Base-by-base conservation (phyloP, 148 eudicot genomes). In the Gaultheria prostrata region DNA sequence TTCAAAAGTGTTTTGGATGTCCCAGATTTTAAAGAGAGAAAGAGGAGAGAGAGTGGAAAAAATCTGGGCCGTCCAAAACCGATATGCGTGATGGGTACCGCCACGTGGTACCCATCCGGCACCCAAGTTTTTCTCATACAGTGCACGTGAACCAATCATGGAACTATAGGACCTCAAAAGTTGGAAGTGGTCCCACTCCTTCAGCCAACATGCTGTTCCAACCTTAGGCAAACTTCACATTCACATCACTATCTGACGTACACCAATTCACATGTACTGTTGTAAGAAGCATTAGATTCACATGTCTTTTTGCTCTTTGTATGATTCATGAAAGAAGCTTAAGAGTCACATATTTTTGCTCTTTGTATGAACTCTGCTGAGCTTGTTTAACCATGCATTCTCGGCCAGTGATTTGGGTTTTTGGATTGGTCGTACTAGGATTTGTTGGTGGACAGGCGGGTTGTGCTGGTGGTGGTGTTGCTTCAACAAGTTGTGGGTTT, bases 321-420 rank as follows among this genome's bases (percentile, higher is more conserved):
- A 39, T 39, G n/a, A n/a, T n/a, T n/a, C n/a, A n/a, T n/a, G 43
- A 39, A 30, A 30, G 39, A 30, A 67, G 72, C 18, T 30, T 30
- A 30, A 28, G 39, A 67, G 72, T 67, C 35, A 14, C 72, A 28
- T 67, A 6, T 28, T 67, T 67, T 67, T 67, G 35, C 17, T 67
- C 72, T 28, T 28, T 67, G 6, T 1, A 30, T 14, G 39, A 28
- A 67, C 39, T 30, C 72, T 12, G 72, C 6, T 30, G 72, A 67
- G 72, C 72, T 63, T 67, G 39, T 67, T 67, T 30, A 67, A 6
- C 54, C 51, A 83, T 83, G 85, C 65, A 20, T 56, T 32, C 59
- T 12, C 33, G 49, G 80, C 17, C 32, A 30, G 28, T 1, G 17
- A 49, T 83, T 30, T 57, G 81, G 65, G 77, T 33, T 7, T 21